phyloP scores from a whole-genome alignment of 371 early-diverging fungal genomes.

The Zopfochytrium polystomum region DNA sequence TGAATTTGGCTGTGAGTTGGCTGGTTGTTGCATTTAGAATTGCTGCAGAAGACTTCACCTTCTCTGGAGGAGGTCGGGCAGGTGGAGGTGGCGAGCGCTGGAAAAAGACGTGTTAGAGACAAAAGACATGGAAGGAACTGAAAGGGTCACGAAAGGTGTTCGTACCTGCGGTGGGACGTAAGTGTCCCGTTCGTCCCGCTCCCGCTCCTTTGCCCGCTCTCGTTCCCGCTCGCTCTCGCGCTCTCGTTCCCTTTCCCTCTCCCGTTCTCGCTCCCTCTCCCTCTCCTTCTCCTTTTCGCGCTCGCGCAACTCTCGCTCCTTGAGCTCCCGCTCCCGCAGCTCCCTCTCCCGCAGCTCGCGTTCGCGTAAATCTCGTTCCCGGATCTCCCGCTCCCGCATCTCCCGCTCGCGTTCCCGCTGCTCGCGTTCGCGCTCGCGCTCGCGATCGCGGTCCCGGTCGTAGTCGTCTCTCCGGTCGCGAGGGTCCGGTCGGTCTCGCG shows the following conservation, averaged over 20 bases:
- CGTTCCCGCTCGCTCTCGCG: slow-evolving; percentile 10
- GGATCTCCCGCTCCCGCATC: slow-evolving; percentile 2
- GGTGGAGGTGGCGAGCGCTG: background rate
- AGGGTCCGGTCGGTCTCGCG: too few species aligned
- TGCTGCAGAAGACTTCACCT: slow-evolving; percentile 5
- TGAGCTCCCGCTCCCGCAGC: too few species aligned
- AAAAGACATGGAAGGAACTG: too few species aligned
- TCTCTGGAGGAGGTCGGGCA: slow-evolving; percentile 6
- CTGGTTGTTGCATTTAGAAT: background rate
- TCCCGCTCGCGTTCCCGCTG: slow-evolving; percentile 9
- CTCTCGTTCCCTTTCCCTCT: slow-evolving; percentile 16
- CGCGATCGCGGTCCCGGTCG: too few species aligned
- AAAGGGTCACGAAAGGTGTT: too few species aligned
- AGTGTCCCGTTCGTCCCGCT: slow-evolving; percentile 16
- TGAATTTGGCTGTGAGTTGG: background rate
- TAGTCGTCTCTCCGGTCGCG: too few species aligned
- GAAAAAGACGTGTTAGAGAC: too few species aligned
- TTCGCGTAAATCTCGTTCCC: slow-evolving; percentile 11
- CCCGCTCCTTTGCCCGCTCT: slow-evolving; percentile 21
- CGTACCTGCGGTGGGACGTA: too few species aligned
- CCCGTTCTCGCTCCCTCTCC: slow-evolving; percentile 5
- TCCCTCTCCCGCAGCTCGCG: slow-evolving; percentile 24
- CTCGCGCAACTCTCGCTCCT: too few species aligned
- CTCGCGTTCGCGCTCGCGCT: slow-evolving; percentile 1
- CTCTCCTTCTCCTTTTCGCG: slow-evolving; percentile 16